Percentiles rank a stretch among this genome's conserved stretches.
phyloP scores from a whole-genome alignment of 345 rosid species.

The Salix suchowensis region DNA sequence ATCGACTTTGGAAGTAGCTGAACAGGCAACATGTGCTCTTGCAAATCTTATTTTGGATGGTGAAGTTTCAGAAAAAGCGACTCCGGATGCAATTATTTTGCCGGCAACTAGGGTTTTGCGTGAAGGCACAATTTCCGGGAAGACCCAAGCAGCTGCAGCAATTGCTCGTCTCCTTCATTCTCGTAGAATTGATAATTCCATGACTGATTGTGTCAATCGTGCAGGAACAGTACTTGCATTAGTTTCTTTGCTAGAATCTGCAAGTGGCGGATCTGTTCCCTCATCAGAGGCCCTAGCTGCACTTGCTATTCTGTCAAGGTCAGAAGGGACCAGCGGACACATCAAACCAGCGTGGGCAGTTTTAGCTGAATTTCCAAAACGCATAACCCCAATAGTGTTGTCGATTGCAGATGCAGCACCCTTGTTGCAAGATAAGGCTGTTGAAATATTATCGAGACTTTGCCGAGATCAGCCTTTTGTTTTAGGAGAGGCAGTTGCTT shows the following conservation, averaged over 20 bases:
- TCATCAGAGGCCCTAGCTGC: conserved; percentile 85
- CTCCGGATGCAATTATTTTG: conserved; percentile 73
- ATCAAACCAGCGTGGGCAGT: conserved; percentile 92
- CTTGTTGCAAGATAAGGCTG: conserved; percentile 86
- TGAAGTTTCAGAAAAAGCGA: conserved; percentile 71
- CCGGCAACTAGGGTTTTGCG: conserved; percentile 89
- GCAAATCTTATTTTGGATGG: conserved; percentile 90
- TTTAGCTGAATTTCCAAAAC: conserved; percentile 71
- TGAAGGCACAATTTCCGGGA: conserved; percentile 87
- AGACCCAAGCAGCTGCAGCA: conserved; percentile 96
- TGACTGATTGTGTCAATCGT: conserved; percentile 85
- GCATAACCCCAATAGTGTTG: conserved; percentile 75
- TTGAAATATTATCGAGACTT: conserved; percentile 83
- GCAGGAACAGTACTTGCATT: conserved; percentile 90
- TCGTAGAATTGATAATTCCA: conserved; percentile 52
- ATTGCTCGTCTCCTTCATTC: conserved; percentile 81
- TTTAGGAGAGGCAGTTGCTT: conserved; percentile 67
- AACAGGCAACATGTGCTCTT: conserved; percentile 89
- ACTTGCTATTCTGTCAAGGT: conserved; percentile 84
- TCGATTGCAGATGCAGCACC: conserved; percentile 71
- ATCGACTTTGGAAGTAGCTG: conserved; percentile 72
- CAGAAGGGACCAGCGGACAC: conserved; percentile 46
- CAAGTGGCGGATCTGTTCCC: conserved; percentile 59
- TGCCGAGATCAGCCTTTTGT: conserved; percentile 75
- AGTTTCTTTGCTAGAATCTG: conserved; percentile 85